phyloP scores from a whole-genome alignment of 495 filamentous ascomycete genomes.

The Niebla homalea region DNA sequence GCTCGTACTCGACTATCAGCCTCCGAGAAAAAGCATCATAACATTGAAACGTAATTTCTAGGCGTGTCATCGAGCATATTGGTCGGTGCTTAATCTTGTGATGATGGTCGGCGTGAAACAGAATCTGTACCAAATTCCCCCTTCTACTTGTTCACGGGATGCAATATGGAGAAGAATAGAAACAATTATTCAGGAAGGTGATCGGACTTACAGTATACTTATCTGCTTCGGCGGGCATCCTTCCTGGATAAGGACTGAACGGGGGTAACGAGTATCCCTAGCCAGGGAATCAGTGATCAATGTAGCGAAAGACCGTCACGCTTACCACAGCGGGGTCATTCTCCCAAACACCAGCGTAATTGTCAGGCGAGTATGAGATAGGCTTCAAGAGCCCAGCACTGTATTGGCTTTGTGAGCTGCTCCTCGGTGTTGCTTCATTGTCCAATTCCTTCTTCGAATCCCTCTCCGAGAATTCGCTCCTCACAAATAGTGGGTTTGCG shows the following conservation, averaged over 20 bases:
- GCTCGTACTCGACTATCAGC: no score
- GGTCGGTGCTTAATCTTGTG: no score
- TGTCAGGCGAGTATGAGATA: slow-evolving; percentile 8
- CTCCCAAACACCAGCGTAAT: slow-evolving; percentile 18
- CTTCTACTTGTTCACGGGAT: no score
- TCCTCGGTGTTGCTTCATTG: not conserved
- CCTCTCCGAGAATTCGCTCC: not conserved
- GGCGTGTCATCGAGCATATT: no score
- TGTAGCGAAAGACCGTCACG: not conserved
- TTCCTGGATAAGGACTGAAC: slow-evolving; percentile 13
- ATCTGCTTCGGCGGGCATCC: not conserved
- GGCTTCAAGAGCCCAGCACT: slow-evolving; percentile 6
- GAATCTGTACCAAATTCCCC: no score
- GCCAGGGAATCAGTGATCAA: not conserved
- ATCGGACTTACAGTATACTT: no score
- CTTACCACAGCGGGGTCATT: slow-evolving; percentile 19
- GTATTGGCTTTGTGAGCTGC: not conserved
- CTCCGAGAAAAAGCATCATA: no score
- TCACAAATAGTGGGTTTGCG: not conserved
- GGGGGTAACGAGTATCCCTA: slow-evolving; percentile 17
- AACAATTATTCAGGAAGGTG: no score
- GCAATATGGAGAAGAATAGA: no score
- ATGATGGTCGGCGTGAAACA: no score
- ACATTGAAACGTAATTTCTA: no score
- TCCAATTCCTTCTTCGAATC: not conserved